A percentile compares a stretch with the other conserved stretches of the same genome.
phyloP scores from a whole-genome alignment of 345 rosid species.

The Microcos paniculata region DNA sequence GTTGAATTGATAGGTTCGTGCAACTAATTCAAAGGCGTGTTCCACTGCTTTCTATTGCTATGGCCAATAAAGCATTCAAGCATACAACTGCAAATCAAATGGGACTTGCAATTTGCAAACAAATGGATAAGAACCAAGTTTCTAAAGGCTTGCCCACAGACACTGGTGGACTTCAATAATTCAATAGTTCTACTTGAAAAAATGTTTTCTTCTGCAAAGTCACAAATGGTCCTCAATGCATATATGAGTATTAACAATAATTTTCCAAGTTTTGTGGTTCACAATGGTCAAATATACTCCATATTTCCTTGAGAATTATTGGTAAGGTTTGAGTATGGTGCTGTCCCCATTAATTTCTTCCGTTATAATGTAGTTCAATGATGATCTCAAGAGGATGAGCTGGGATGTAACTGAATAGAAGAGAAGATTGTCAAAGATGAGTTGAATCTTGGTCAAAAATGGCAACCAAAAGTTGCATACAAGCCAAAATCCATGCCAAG shows the following conservation, averaged over 20 bases:
- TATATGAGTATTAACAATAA: not conserved
- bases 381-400: not conserved
- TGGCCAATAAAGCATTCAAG: not conserved
- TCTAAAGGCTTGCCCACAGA: not conserved
- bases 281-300: not conserved
- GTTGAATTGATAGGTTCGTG: too few species aligned
- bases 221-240: not conserved
- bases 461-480: not conserved
- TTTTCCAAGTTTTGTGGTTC: not conserved
- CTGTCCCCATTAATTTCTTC: not conserved
- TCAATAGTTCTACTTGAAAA: too few species aligned
- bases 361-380: not conserved
- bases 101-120: not conserved
- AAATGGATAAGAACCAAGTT: not conserved
- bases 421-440: not conserved
- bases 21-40: too few species aligned
- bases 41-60: not conserved
- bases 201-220: not conserved
- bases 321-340: not conserved
- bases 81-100: too few species aligned
- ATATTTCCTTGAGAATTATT: not conserved
- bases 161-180: not conserved
- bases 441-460: not conserved
- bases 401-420: not conserved
- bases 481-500: not conserved